Conservation (phyloP, 2,329 filamentous ascomycete species). For the Exophiala sp. region DNA sequence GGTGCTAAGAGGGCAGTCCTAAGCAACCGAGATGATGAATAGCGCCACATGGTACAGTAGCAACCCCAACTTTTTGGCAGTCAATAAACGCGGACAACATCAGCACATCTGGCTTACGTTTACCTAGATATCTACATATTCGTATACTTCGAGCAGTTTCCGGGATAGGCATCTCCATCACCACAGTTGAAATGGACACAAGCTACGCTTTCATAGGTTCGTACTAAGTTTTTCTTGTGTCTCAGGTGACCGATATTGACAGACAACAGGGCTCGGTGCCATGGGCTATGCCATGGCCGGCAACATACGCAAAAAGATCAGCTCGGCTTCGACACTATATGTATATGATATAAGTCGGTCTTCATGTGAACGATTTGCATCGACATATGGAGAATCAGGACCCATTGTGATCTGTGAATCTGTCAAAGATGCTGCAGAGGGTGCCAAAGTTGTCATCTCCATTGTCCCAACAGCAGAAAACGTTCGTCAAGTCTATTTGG, state of each 20-base stretch:
- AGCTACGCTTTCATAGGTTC: background rate
- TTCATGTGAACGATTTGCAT: constrained; percentile 5
- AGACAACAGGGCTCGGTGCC: constrained; percentile 47
- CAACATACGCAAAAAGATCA: constrained; percentile 49
- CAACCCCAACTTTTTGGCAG: too few relatives aligned
- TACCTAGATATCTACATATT: background rate
- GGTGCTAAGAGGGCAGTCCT: too few relatives aligned
- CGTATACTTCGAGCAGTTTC: background rate
- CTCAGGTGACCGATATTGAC: background rate
- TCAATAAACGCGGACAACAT: too few relatives aligned
- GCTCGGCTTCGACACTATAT: constrained; percentile 41
- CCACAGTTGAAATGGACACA: background rate
- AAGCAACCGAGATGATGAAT: too few relatives aligned
- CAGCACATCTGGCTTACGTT: too few relatives aligned
- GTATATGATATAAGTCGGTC: constrained; percentile 48
- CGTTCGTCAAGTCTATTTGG: constrained; percentile 4
- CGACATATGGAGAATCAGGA: background rate
- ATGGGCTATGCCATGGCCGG: constrained; percentile 54
- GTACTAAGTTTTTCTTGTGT: background rate
- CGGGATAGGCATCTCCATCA: too few relatives aligned
- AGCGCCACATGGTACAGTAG: too few relatives aligned
- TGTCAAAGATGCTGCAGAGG: background rate
- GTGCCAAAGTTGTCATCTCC: background rate
- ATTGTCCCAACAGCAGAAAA: constrained; percentile 3
- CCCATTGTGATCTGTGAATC: background rate